phyloP scores from a whole-genome alignment of 352 stramenopile species.

The Phytophthora citricola region DNA sequence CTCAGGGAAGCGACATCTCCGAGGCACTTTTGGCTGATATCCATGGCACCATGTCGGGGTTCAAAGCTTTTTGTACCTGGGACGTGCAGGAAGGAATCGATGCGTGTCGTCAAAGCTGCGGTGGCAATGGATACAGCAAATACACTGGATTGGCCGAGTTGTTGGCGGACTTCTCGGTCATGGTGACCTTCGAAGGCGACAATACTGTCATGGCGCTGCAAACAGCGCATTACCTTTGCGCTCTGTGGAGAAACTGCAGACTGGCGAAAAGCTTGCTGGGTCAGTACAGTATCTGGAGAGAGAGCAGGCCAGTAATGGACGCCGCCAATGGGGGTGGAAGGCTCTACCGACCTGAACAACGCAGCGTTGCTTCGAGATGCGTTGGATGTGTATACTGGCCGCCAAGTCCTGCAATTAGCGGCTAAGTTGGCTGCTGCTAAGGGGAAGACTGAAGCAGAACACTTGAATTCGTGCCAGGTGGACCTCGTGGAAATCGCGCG shows the following conservation, averaged over 20 bases:
- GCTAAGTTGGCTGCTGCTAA: slow-evolving; percentile 40
- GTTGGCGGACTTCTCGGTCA: slow-evolving; percentile 94
- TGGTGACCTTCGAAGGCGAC: slow-evolving; percentile 97
- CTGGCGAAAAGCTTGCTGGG: slow-evolving; percentile 56
- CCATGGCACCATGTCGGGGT: slow-evolving; percentile 93
- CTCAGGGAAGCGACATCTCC: slow-evolving; percentile 70
- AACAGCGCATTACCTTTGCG: slow-evolving; percentile 78
- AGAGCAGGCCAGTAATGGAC: slow-evolving; percentile 21
- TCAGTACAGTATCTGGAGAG: slow-evolving; percentile 73
- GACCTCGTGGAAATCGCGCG: slow-evolving; percentile 75
- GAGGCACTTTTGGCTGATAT: slow-evolving; percentile 89
- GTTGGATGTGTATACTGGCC: slow-evolving; percentile 64
- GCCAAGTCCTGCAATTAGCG: slow-evolving; percentile 50
- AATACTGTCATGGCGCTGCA: slow-evolving; percentile 98
- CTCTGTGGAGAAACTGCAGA: slow-evolving; percentile 58
- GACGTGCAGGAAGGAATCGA: slow-evolving; percentile 93
- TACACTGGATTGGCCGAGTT: slow-evolving; percentile 92
- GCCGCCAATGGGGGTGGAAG: slow-evolving; percentile 41
- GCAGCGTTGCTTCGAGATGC: slow-evolving; percentile 42
- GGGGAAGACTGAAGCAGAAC: slow-evolving; percentile 43
- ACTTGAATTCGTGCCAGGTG: slow-evolving; percentile 76
- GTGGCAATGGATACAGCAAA: slow-evolving; percentile 94
- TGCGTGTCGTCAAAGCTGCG: slow-evolving; percentile 94
- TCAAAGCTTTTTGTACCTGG: slow-evolving; percentile 95
- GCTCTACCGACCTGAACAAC: slow-evolving; percentile 41